Evolutionary conservation across 2,329 filamentous ascomycete species (phyloP), one percentile per base, ranked within the genome.

Genomic region (Gaeumannomyces tritici): DNA sequence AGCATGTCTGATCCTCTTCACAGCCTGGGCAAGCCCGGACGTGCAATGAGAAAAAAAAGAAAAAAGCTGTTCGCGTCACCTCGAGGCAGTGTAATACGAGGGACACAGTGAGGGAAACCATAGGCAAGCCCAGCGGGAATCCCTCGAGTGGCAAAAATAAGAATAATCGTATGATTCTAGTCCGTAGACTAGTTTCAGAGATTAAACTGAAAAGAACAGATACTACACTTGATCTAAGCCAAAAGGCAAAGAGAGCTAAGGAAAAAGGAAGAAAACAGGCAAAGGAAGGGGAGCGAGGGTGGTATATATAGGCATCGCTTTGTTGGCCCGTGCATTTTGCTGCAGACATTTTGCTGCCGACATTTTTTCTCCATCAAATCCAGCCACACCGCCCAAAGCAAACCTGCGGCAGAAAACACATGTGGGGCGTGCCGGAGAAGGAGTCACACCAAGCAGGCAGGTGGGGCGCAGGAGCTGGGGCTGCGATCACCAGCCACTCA

Each of bases 171-270:
- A 57, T 57, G 80, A 82, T 83, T 84, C 80, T 80, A 79, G 79
- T 80, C 85, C 80, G 79, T 89, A 83, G 85, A 81, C 80, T 81
- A 81, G 83, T 91, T 89, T 88, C 88, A 92, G 89, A 89, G 87
- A 91, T 92, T 91, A 93, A 92, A 91, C 89, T 92, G 87, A 90
- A 89, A 91, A 92, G 89, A 92, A 92, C 88, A 90, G 88, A 90
- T 91, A 91, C 88, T 91, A 90, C 88, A 91, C 88, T 90, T 91
- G 88, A 91, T 91, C 88, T 90, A 89, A 89, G 85, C 85, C 81
- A 84, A 80, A 80, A 73, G 75, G 75, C 76, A 79, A 80, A 80
- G 77, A 78, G 76, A 79, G 77, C 76, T 79, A 66, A 75, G 71
- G 76, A 57, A 8, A 21, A 57, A 31, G 18, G 55, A 57, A 31